Conservation (phyloP, 2,329 filamentous ascomycete species). For the Hymenoscyphus albidus region DNA sequence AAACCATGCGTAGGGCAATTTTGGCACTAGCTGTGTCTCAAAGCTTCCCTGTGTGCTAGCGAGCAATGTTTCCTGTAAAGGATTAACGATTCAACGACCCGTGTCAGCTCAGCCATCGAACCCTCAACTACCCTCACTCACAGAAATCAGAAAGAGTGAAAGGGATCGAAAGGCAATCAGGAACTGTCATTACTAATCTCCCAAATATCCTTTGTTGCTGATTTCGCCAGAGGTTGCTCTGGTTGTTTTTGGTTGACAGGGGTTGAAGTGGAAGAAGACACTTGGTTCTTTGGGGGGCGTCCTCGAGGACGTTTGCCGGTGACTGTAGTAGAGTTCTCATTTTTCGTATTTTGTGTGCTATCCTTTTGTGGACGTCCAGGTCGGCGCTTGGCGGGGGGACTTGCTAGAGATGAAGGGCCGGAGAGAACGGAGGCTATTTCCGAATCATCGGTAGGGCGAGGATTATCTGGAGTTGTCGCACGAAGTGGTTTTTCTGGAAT, state of each 20-base stretch:
- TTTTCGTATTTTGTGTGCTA: not conserved
- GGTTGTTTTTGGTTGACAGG: not conserved
- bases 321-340: not conserved
- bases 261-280: not conserved
- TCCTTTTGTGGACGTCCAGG: not conserved
- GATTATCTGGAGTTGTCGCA: not conserved
- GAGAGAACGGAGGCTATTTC: not conserved
- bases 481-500: too few species aligned
- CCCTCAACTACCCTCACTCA: not conserved
- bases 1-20: not conserved
- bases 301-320: not conserved
- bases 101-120: too few species aligned
- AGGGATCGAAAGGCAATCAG: not conserved
- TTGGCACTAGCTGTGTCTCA: too few species aligned
- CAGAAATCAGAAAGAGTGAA: not conserved
- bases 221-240: not conserved
- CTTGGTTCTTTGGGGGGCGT: not conserved
- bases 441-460: not conserved
- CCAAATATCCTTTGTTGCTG: not conserved
- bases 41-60: not conserved
- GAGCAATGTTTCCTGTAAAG: not conserved
- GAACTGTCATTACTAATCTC: not conserved
- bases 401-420: not conserved
- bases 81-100: not conserved
- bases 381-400: not conserved